Conservation (phyloP, 2,329 filamentous ascomycete species). For the Botrytis sinoallii region DNA sequence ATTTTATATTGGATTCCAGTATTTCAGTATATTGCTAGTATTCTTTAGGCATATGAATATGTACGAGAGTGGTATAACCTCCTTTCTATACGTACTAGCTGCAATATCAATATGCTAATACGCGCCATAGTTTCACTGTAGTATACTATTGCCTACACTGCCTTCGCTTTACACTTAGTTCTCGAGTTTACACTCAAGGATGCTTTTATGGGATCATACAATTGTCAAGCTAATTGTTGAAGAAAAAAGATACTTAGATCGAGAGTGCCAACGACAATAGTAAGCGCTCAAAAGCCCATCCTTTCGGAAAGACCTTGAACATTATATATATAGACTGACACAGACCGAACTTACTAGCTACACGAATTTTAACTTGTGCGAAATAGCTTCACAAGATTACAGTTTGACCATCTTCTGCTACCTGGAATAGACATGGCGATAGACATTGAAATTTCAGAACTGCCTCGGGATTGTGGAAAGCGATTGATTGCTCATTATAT, state of each 20-base stretch:
- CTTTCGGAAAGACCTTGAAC: neutral
- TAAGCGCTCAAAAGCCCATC: neutral
- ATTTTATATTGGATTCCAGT: no score
- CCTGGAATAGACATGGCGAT: neutral
- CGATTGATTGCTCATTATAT: constrained; percentile 5
- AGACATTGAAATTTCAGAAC: neutral
- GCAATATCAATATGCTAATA: no score
- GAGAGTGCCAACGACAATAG: neutral
- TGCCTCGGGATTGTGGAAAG: constrained; percentile 5
- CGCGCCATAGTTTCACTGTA: no score
- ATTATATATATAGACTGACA: neutral
- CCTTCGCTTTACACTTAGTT: neutral
- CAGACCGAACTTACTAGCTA: neutral
- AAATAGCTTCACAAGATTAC: neutral
- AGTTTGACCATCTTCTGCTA: no score
- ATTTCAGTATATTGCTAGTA: no score
- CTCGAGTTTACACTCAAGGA: no score
- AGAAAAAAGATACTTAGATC: neutral
- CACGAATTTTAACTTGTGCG: neutral
- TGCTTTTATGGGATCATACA: neutral
- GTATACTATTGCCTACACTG: no score
- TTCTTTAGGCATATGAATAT: no score
- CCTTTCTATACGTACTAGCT: no score
- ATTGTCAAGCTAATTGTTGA: no score
- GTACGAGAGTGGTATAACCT: no score